Conservation (phyloP, 2,329 filamentous ascomycete genomes). For the Verticillium nubilum region DNA sequence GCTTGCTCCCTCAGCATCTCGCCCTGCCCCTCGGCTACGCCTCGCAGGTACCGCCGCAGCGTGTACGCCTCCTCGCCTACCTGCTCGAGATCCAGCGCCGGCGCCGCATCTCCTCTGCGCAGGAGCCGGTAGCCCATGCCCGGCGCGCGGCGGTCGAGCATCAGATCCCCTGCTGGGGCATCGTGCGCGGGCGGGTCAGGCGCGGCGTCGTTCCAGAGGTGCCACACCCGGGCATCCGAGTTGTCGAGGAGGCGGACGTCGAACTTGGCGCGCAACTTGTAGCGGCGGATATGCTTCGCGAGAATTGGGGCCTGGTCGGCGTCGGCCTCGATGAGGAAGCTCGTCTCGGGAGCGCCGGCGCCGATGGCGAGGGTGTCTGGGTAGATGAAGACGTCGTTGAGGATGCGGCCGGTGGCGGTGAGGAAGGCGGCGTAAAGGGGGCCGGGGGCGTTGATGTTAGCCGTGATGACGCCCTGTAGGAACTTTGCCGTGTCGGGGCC, state of each 20-base stretch:
- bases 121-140: conserved; percentile 49
- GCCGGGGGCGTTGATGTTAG: conserved; percentile 47
- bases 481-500: conserved; percentile 78
- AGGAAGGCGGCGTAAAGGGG: conserved; percentile 77
- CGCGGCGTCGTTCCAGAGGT: conserved; percentile 59
- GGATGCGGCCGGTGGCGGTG: conserved; percentile 75
- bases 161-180: conserved; percentile 8
- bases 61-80: conserved; percentile 59
- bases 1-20: conserved; percentile 70
- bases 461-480: conserved; percentile 82
- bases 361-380: conserved; percentile 37
- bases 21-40: conserved; percentile 76
- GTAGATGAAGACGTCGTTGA: conserved; percentile 91
- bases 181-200: background rate
- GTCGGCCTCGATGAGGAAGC: conserved; percentile 77
- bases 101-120: conserved; percentile 21
- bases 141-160: conserved; percentile 50
- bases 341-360: conserved; percentile 14
- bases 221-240: conserved; percentile 65
- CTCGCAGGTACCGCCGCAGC: conserved; percentile 70
- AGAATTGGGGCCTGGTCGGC: conserved; percentile 56
- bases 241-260: conserved; percentile 59
- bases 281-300: conserved; percentile 70
- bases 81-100: conserved; percentile 36
- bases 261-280: conserved; percentile 81